A percentile compares a stretch with the other conserved stretches of the same genome.
Evolutionary conservation across 352 stramenopile species (phyloP).

Genomic region (Phytophthora lateralis): DNA sequence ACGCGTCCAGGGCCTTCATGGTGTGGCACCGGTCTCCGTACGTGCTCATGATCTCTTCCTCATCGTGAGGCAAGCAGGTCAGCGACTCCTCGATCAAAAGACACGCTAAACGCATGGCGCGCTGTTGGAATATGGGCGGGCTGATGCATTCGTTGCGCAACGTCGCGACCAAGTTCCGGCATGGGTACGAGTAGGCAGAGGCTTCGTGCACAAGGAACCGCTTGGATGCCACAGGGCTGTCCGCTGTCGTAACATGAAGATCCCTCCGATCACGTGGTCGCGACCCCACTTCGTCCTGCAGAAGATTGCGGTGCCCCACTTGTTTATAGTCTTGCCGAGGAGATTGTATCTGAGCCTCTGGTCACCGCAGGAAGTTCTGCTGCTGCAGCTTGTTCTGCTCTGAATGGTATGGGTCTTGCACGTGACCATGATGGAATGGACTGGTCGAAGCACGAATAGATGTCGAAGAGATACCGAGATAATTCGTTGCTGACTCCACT

Average conservation of each 20-base stretch:
- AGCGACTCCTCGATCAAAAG: constrained; percentile 41
- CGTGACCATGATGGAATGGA: neutral
- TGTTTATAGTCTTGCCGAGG: constrained; percentile 1
- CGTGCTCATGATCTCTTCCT: constrained; percentile 29
- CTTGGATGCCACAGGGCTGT: constrained; percentile 2
- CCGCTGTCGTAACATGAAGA: neutral
- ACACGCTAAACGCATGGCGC: constrained; percentile 22
- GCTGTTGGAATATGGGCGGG: constrained; percentile 25
- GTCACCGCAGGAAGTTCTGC: neutral
- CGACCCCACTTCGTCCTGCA: neutral
- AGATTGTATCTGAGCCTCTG: neutral
- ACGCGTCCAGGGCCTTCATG: constrained; percentile 19
- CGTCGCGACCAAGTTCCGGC: constrained; percentile 30
- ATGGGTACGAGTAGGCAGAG: constrained; percentile 28
- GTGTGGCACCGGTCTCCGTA: constrained; percentile 27
- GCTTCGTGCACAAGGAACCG: constrained; percentile 39
- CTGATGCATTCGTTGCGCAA: constrained; percentile 26
- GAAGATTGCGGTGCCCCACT: neutral
- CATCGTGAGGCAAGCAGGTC: constrained; percentile 27
- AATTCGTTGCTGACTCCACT: neutral
- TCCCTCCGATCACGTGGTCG: neutral
- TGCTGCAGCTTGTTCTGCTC: neutral
- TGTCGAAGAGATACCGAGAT: neutral
- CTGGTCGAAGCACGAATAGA: neutral
- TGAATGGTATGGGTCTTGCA: neutral